A percentile compares a stretch with the other conserved stretches of the same genome.
These are phyloP conservation scores for Solanum lignicaule DNA, from an alignment of 257 asterid species.

Conservation along the genomic window DNA sequence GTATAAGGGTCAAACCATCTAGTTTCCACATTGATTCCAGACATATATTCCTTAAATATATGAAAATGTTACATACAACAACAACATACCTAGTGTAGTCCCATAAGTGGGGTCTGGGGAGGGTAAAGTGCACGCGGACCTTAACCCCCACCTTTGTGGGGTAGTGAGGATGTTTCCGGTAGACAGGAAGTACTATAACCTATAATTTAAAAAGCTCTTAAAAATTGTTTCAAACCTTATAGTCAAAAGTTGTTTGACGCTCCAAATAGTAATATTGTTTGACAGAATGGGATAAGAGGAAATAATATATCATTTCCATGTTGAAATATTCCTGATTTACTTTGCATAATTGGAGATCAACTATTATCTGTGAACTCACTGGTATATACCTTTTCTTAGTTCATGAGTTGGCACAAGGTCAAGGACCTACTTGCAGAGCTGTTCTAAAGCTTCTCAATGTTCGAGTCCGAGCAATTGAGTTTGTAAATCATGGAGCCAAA, in stretches of 20 bases:
- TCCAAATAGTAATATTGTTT: not conserved
- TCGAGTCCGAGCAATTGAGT: conserved; percentile 48
- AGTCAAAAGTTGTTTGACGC: not conserved
- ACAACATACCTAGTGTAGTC: not conserved
- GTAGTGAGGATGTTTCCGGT: not conserved
- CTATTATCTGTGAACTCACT: not conserved
- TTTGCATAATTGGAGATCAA: not conserved
- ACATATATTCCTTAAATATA: not conserved
- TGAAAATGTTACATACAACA: not conserved
- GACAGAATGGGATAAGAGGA: not conserved
- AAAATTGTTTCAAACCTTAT: not conserved
- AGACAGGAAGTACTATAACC: not conserved
- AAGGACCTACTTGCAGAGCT: conserved; percentile 58
- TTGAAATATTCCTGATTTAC: not conserved
- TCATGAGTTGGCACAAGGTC: conserved; percentile 37
- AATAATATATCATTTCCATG: conserved; percentile 2
- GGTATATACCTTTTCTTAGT: conserved; percentile 35
- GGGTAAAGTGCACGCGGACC: not conserved
- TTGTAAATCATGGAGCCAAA: conserved; percentile 45
- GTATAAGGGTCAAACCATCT: not conserved
- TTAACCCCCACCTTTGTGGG: not conserved
- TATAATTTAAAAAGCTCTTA: not conserved
- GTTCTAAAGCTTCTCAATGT: conserved; percentile 54
- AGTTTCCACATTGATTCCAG: not conserved
- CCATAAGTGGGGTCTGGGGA: not conserved